Evolutionary conservation across 257 asterid genomes (phyloP).

Genomic region (Solanum chaucha): DNA sequence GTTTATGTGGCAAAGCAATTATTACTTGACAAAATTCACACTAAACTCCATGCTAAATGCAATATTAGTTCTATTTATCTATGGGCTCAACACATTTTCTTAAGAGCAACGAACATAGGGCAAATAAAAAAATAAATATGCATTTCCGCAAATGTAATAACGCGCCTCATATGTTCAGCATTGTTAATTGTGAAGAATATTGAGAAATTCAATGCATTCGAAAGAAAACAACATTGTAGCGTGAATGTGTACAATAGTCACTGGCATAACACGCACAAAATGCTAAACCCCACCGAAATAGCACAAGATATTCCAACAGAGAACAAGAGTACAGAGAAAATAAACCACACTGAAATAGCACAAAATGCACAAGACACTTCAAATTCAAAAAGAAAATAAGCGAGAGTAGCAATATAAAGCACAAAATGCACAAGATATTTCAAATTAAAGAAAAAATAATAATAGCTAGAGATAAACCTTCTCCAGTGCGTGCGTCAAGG

Average conservation of each 20-base stretch:
- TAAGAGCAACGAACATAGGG: neutral
- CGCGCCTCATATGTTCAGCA: neutral
- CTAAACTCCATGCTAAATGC: neutral
- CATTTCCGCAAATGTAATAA: neutral
- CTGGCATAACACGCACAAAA: neutral
- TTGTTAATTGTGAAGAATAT: neutral
- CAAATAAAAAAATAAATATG: neutral
- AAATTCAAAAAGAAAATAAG: neutral
- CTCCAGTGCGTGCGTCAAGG: slow-evolving; percentile 50
- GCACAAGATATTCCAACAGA: neutral
- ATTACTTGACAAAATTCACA: neutral
- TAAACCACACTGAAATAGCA: neutral
- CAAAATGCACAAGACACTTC: neutral
- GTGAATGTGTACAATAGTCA: neutral
- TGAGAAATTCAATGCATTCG: neutral
- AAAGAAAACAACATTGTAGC: neutral
- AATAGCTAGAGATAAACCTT: slow-evolving; percentile 17
- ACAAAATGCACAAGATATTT: neutral
- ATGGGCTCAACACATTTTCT: neutral
- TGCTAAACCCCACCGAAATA: neutral
- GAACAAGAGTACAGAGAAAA: neutral
- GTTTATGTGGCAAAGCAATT: neutral
- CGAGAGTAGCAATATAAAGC: neutral
- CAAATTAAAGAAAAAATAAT: neutral
- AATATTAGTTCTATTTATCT: neutral